These are phyloP conservation scores for Didymellaceae sp. DNA, from an alignment of 2,329 filamentous ascomycete genomes.

Conservation along the genomic window DNA sequence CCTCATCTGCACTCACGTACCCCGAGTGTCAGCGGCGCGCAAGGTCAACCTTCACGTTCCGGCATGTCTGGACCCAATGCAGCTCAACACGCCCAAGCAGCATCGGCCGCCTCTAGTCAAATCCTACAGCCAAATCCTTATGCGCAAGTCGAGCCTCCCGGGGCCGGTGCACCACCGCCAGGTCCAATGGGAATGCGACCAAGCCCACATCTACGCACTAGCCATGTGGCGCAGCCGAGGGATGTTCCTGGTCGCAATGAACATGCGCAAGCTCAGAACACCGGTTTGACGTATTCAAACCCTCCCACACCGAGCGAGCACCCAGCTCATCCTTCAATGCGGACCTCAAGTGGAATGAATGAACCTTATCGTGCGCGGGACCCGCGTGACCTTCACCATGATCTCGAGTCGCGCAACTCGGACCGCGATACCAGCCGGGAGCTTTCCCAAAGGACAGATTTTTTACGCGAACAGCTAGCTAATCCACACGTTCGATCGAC, in stretches of 20 bases:
- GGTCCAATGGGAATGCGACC: conserved; percentile 47
- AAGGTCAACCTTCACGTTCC: conserved; percentile 34
- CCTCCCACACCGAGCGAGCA: conserved; percentile 43
- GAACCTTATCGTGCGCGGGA: conserved; percentile 41
- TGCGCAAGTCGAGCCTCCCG: conserved; percentile 45
- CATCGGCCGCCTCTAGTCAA: conserved; percentile 31
- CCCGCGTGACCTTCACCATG: conserved; percentile 37
- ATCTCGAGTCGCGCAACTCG: conserved; percentile 38
- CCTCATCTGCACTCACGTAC: conserved; percentile 45
- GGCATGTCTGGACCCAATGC: conserved; percentile 29
- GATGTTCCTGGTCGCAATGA: conserved; percentile 41
- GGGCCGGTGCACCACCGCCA: conserved; percentile 32
- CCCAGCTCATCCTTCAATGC: conserved; percentile 31
- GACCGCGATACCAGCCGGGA: conserved; percentile 45
- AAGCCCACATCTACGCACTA: conserved; percentile 44
- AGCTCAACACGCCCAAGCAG: conserved; percentile 26
- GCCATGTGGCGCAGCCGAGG: conserved; percentile 37
- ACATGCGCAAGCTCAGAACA: conserved; percentile 41
- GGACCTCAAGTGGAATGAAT: conserved; percentile 29
- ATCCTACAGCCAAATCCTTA: conserved; percentile 49
- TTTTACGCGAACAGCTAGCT: conserved; percentile 40
- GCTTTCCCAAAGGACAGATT: conserved; percentile 39
- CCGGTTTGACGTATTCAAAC: conserved; percentile 40
- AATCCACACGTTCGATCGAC: conserved; percentile 30
- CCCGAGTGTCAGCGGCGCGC: conserved; percentile 42